A percentile compares a stretch with the other conserved stretches of the same genome.
Conservation (phyloP, 179 eudicot species). For the Heliamphora pulchella region DNA sequence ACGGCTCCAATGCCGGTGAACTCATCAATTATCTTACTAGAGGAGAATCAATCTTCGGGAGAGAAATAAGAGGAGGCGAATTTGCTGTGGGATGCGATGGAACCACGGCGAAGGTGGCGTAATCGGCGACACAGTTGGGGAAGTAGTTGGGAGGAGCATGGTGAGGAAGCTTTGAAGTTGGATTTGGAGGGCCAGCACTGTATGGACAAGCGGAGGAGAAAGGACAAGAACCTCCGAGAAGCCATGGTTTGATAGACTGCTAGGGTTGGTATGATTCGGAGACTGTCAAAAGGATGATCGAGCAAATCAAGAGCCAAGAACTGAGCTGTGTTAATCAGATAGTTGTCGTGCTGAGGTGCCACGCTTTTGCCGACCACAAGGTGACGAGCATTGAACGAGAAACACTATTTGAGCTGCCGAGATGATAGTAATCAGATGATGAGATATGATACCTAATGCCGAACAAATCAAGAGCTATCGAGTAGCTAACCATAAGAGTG, state of each 20-base stretch:
- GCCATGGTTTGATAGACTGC: conserved; percentile 45
- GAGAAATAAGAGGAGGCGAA: conserved; percentile 12
- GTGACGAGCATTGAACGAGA: too few species aligned
- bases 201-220: conserved; percentile 69
- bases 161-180: conserved; percentile 24
- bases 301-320: too few species aligned
- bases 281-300: too few species aligned
- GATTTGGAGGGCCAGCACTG: conserved; percentile 39
- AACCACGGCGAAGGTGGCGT: conserved; percentile 41
- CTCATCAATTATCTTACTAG: conserved; percentile 77
- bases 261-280: background rate
- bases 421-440: too few species aligned
- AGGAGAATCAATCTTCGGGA: background rate
- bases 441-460: too few species aligned
- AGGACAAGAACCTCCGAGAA: conserved; percentile 50
- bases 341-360: too few species aligned
- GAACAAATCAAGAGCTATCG: too few species aligned
- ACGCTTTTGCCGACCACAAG: too few species aligned
- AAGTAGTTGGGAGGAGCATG: conserved; percentile 36
- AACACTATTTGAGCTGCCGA: too few species aligned
- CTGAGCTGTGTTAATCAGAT: too few species aligned
- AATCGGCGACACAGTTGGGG: conserved; percentile 48
- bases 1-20: conserved; percentile 82
- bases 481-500: too few species aligned
- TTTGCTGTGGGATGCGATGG: conserved; percentile 16